phyloP scores from a whole-genome alignment of 305 asterid species.

The Andrographis paniculata region DNA sequence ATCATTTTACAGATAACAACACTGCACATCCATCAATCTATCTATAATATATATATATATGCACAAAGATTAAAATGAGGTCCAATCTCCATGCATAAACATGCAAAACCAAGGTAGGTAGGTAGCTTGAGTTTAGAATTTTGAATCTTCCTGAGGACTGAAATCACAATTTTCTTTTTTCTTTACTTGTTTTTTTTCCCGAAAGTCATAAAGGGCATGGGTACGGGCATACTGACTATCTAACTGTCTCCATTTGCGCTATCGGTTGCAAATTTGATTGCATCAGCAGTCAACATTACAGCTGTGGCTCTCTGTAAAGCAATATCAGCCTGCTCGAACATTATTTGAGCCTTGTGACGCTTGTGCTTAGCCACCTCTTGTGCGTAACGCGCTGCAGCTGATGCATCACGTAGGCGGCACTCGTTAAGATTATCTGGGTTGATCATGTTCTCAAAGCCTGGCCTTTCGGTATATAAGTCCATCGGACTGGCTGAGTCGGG shows the following conservation, averaged over 20 bases:
- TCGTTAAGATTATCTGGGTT: constrained; percentile 54
- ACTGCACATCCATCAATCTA: neutral
- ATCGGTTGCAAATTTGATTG: constrained; percentile 49
- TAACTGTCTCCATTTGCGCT: constrained; percentile 8
- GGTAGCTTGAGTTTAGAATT: too few relatives aligned
- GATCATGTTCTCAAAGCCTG: constrained; percentile 37
- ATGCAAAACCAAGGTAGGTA: too few relatives aligned
- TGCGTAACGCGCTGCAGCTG: constrained; percentile 61
- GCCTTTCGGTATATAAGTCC: too few relatives aligned
- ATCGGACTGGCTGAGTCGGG: too few relatives aligned
- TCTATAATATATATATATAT: too few relatives aligned
- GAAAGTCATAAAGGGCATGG: neutral
- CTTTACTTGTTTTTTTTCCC: neutral
- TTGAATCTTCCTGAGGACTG: too few relatives aligned
- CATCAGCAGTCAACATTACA: constrained; percentile 82
- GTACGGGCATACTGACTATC: neutral
- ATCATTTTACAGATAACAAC: neutral
- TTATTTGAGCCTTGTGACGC: constrained; percentile 71
- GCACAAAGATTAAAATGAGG: too few relatives aligned
- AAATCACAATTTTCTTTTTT: too few relatives aligned
- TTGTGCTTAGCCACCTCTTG: constrained; percentile 61
- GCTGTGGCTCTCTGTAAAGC: constrained; percentile 79
- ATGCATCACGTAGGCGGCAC: constrained; percentile 63
- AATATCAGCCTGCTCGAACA: constrained; percentile 62
- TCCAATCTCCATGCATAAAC: too few relatives aligned